Evolutionary conservation across 768 basidiomycete species (phyloP), one percentile per base, ranked within the genome.

Genomic region (Boletus pseudopeckii): DNA sequence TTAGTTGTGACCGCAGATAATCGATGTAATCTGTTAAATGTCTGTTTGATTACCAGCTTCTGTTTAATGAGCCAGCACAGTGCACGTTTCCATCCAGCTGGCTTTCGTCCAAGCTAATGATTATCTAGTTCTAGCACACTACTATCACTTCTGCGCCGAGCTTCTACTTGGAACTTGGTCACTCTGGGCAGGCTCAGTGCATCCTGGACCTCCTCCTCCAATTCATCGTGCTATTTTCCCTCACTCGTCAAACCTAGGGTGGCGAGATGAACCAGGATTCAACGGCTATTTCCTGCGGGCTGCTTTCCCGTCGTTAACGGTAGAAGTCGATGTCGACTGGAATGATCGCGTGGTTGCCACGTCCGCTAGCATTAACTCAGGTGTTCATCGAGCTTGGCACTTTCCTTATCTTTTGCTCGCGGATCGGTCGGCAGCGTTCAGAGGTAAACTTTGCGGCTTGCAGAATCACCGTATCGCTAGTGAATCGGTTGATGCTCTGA

Each of bases 71-170:
- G 55, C 86, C 89, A 0, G 52, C 67, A 2, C 88, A 90, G 63
- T 88, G 73, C 72, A 45, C 28, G 71, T 54, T 41, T n/a, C 20
- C 34, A 41, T 33, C n/a, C 22, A 6, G 34, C 18, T 28, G 33
- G 14, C 30, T 37, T 57, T 22, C 28, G 6, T 24, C 28, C 13
- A 17, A 42, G 20, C 48, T 59, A 36, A 58, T 32, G 9, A n/a
- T 34, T 3, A 6, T 26, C 22, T 34, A 75, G 72, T 93, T 77
- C 77, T 92, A n/a, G 74, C 77, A 43, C 92, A 93, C 66, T 93
- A 92, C 68, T 93, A 92, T 70, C 92, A 93, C 70, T 85, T 90
- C 54, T 87, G 86, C 32, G 92, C 87, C 0, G 92, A 94, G 65
- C 81, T 90, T 44, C 72, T 90, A 52, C 74, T 92, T 32, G 91